Conservation (phyloP, 345 rosid species). For the Populus ilicifolia region DNA sequence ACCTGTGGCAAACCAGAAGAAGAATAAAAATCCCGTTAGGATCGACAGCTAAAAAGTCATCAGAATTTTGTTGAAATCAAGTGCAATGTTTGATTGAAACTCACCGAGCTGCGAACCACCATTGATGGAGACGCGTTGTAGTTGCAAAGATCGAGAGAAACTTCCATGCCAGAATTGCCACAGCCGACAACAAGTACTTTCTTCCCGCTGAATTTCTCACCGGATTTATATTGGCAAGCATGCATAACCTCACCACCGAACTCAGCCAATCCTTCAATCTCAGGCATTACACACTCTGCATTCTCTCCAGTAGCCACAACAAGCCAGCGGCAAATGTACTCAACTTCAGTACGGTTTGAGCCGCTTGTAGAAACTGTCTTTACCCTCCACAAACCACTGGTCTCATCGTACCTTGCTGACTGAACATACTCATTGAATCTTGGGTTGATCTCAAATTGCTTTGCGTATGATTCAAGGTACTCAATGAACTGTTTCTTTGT, state of each 20-base stretch:
- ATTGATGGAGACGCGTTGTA: constrained; percentile 65
- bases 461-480: constrained; percentile 46
- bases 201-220: constrained; percentile 57
- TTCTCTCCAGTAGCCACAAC: constrained; percentile 97
- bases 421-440: constrained; percentile 78
- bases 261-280: constrained; percentile 58
- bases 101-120: constrained; percentile 87
- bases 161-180: constrained; percentile 97
- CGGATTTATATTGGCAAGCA: constrained; percentile 73
- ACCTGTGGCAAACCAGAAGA: constrained; percentile 40
- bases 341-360: constrained; percentile 46
- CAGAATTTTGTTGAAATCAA: too few relatives aligned
- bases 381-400: constrained; percentile 77
- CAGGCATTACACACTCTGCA: constrained; percentile 76
- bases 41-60: neutral
- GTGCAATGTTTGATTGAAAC: constrained; percentile 1
- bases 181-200: constrained; percentile 83
- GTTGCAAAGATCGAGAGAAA: constrained; percentile 82
- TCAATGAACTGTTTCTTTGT: constrained; percentile 37
- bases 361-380: constrained; percentile 45
- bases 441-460: constrained; percentile 51
- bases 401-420: constrained; percentile 74
- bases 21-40: neutral
- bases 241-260: constrained; percentile 74
- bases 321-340: constrained; percentile 87